These are phyloP conservation scores for Salvia rosmarinus DNA, from an alignment of 257 asterid genomes.

Conservation along the genomic window DNA sequence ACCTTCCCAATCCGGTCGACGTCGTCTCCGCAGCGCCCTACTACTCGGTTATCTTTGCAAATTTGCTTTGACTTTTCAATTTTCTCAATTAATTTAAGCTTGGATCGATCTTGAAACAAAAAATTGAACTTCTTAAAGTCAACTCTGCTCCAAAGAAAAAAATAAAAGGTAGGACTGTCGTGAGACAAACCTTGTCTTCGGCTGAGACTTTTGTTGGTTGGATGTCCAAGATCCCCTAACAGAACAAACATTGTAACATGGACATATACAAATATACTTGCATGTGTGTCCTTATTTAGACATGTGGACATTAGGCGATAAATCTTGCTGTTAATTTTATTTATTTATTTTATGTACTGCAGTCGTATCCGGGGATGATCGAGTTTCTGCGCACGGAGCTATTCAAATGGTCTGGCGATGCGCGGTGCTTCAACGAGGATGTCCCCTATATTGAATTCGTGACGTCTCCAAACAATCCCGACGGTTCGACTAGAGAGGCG, in stretches of 20 bases:
- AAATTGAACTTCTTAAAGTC: conserved; percentile 16
- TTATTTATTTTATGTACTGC: too few species aligned
- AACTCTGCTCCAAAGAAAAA: conserved; percentile 25
- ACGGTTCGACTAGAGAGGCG: conserved; percentile 54
- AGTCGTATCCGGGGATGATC: conserved; percentile 62
- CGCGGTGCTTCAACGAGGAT: conserved; percentile 45
- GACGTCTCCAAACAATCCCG: conserved; percentile 84
- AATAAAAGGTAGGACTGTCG: conserved; percentile 15
- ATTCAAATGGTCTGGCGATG: conserved; percentile 83
- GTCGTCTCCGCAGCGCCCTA: conserved; percentile 79
- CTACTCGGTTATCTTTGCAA: conserved; percentile 54
- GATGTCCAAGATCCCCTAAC: conserved; percentile 39
- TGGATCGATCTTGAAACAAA: conserved; percentile 26
- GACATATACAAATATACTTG: not conserved
- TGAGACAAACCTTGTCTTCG: conserved; percentile 42
- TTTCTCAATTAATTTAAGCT: conserved; percentile 4
- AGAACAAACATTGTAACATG: conserved; percentile 43
- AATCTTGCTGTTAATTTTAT: too few species aligned
- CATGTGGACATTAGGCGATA: not conserved
- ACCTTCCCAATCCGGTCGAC: conserved; percentile 51
- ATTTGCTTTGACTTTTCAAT: conserved; percentile 5
- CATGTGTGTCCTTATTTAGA: not conserved
- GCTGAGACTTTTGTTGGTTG: conserved; percentile 42
- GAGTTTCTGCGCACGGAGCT: conserved; percentile 57
- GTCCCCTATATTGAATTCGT: conserved; percentile 72